phyloP scores from a whole-genome alignment of 179 eudicot species.

The Heliamphora ciliata region DNA sequence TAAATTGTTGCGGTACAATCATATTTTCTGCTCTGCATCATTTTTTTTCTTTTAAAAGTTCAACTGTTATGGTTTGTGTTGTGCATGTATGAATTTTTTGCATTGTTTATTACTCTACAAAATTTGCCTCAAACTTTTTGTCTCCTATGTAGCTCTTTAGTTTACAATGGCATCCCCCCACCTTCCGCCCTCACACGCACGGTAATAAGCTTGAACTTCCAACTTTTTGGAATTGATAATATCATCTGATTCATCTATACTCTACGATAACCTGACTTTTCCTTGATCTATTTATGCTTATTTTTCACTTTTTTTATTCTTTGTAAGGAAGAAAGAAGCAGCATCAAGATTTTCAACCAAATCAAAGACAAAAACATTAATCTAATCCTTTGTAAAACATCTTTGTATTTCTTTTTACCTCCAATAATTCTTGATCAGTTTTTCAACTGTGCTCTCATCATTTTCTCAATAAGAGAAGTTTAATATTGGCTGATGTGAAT shows the following conservation, averaged over 20 bases:
- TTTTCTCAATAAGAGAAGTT: neutral
- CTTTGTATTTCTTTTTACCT: neutral
- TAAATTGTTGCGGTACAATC: conserved; percentile 4
- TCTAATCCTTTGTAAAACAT: neutral
- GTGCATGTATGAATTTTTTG: neutral
- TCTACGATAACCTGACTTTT: neutral
- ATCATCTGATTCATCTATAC: too few species aligned
- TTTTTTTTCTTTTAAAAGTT: neutral
- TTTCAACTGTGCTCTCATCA: neutral
- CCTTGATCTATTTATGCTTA: neutral
- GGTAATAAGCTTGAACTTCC: neutral
- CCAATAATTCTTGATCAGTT: neutral
- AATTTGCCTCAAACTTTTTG: too few species aligned
- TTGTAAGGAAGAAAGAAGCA: neutral
- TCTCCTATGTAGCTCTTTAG: neutral
- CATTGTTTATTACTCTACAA: neutral
- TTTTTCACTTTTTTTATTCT: neutral
- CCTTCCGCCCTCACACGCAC: too few species aligned
- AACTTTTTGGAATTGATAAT: neutral
- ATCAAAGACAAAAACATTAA: neutral
- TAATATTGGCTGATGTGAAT: neutral
- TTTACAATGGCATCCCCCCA: neutral
- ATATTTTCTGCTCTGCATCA: neutral
- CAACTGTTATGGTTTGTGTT: neutral
- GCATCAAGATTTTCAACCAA: neutral